Percentiles rank a stretch among this genome's conserved stretches.
Evolutionary conservation across 768 basidiomycete species (phyloP).

Genomic region (Hygrocybe coccinea): DNA sequence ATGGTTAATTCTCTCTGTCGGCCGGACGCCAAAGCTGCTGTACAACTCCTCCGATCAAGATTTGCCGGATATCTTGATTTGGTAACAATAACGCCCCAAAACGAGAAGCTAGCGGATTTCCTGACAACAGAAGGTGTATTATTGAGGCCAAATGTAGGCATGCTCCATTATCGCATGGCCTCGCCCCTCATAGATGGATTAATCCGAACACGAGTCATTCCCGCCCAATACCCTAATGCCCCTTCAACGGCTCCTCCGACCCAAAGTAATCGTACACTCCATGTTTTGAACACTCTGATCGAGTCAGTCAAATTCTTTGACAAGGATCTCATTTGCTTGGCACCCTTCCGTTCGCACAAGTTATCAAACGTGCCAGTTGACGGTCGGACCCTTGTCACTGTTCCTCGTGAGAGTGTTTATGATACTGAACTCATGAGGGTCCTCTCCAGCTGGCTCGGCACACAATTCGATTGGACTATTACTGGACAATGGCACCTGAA

Average conservation of each 20-base stretch:
- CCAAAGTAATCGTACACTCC: background rate
- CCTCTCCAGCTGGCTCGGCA: constrained; percentile 10
- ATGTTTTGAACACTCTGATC: constrained; percentile 9
- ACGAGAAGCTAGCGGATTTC: background rate
- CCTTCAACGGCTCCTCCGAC: constrained; percentile 3
- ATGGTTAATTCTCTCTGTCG: constrained; percentile 8
- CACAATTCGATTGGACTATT: constrained; percentile 6
- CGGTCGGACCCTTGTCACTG: background rate
- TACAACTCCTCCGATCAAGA: constrained; percentile 3
- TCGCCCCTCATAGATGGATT: no score
- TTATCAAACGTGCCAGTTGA: constrained; percentile 5
- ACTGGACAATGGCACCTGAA: constrained; percentile 12
- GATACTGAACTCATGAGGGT: constrained; percentile 14
- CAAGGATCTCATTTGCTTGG: constrained; percentile 4
- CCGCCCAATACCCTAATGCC: constrained; percentile 3
- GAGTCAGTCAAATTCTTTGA: constrained; percentile 13
- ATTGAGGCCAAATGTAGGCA: background rate
- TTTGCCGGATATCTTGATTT: constrained; percentile 7
- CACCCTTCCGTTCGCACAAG: constrained; percentile 6
- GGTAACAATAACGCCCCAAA: background rate
- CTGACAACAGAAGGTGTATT: no score
- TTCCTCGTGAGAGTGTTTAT: constrained; percentile 12
- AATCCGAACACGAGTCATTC: constrained; percentile 7
- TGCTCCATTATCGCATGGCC: background rate
- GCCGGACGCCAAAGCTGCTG: background rate